Evolutionary conservation across 768 basidiomycete species (phyloP), one percentile per base, ranked within the genome.

Genomic region (Russula dissimulans): DNA sequence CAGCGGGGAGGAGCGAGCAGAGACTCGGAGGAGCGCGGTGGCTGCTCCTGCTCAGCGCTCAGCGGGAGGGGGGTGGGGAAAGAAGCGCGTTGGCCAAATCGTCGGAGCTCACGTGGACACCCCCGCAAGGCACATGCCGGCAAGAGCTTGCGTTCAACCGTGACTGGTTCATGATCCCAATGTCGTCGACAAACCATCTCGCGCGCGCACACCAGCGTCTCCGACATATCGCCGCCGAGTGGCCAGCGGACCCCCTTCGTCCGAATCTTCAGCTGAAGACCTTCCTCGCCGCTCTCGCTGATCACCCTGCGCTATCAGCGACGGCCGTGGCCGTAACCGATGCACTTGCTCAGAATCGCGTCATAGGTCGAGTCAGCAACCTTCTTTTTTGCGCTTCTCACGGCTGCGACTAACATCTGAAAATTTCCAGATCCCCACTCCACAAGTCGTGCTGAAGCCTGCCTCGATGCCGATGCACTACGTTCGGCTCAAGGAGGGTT

Each of bases 401-500:
- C 51, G 10, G 14, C 29, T 11, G 26, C 43, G 18, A 41, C 18
- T 34, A 46, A 32, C 32, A 15, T 5, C 34, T 43, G 39, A 48
- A 47, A 47, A 52, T 57, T 41, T 65, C 57, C 38, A 92, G 90
- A 86, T 87, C 71, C 79, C 81, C 4, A 74, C 88, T 36, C 83
- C 87, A 29, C 74, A 79, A 45, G 83, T 78, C 68, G 86, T 78
- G 43, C 69, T 89, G 55, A 76, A 79, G 50, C 90, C 90, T 4
- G 80, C 83, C 11, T 89, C 89, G 5, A 81, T 80, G 71, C 88
- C 89, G 31, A 72, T 77, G 54, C 82, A 92, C 71, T 92, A 92
- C 66, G 77, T 83, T 46, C 81, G 86, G 29, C 79, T 92, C 9
- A 76, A 82, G 1, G 86, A 88, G 66, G 89, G 82, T 5, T 83